Percentiles rank a stretch among this genome's conserved stretches.
Conservation (phyloP, 2,329 filamentous ascomycete genomes). For the Talaromyces sp. region DNA sequence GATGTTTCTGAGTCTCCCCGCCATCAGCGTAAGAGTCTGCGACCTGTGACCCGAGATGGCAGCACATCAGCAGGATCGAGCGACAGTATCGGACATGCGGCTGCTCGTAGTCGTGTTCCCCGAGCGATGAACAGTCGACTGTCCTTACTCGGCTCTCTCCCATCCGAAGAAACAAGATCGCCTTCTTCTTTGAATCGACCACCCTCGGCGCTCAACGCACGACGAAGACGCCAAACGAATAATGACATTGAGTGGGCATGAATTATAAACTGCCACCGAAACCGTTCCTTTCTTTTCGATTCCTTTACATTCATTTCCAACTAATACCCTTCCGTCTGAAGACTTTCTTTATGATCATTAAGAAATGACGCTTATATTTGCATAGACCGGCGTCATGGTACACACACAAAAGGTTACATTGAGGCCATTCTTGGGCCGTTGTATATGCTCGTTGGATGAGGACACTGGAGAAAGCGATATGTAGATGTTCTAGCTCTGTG, state of each 20-base stretch:
- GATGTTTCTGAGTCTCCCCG: constrained; percentile 41
- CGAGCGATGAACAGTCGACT: constrained; percentile 38
- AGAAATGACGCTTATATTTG: constrained; percentile 12
- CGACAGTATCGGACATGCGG: constrained; percentile 31
- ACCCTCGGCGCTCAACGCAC: constrained; percentile 34
- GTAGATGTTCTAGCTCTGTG: not conserved
- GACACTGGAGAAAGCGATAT: not conserved
- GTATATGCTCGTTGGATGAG: not conserved
- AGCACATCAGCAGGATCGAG: constrained; percentile 29
- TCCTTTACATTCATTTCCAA: constrained; percentile 8
- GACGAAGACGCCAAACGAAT: constrained; percentile 36
- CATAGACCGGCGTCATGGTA: constrained; percentile 8
- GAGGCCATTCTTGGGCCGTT: not conserved
- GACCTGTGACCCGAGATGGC: constrained; percentile 44
- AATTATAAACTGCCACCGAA: not conserved
- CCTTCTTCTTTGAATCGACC: constrained; percentile 33
- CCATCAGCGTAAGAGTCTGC: constrained; percentile 37
- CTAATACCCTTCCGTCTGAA: constrained; percentile 7
- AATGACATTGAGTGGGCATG: constrained; percentile 38
- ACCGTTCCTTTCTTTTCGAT: constrained; percentile 14
- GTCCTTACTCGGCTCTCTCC: constrained; percentile 35
- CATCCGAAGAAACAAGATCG: constrained; percentile 37
- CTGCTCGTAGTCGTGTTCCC: constrained; percentile 35
- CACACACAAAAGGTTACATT: not conserved
- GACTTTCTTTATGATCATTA: not conserved